phyloP scores from a whole-genome alignment of 148 eudicot species.

The Suaeda aralocaspica region DNA sequence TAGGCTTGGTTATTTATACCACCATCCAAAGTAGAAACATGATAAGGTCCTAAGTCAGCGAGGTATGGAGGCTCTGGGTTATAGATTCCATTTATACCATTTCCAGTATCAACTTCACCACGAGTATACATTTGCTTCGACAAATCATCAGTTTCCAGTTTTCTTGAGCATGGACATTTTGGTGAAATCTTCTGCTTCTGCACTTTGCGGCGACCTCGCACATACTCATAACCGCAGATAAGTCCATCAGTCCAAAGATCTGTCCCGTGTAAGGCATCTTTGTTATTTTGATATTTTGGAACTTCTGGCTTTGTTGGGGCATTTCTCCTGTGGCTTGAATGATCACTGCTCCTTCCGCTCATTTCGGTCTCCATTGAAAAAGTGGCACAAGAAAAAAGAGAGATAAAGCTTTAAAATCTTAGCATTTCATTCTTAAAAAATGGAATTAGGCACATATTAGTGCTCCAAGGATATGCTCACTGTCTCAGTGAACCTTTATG shows the following conservation, averaged over 20 bases:
- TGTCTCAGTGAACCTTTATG: too few relatives aligned
- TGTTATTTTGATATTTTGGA: slow-evolving; percentile 34
- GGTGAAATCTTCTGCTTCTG: slow-evolving; percentile 33
- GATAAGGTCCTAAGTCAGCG: slow-evolving; percentile 34
- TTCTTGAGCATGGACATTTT: slow-evolving; percentile 30
- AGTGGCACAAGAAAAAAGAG: neutral
- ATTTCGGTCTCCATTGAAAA: slow-evolving; percentile 20
- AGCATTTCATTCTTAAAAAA: neutral
- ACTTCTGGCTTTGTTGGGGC: slow-evolving; percentile 35
- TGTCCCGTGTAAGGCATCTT: slow-evolving; percentile 47
- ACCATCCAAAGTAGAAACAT: slow-evolving; percentile 28
- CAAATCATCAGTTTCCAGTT: slow-evolving; percentile 29
- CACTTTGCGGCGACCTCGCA: slow-evolving; percentile 46
- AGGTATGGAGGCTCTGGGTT: slow-evolving; percentile 31
- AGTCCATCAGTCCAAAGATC: slow-evolving; percentile 90
- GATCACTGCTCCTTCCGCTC: slow-evolving; percentile 32
- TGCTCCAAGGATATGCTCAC: slow-evolving; percentile 4
- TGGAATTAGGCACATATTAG: neutral
- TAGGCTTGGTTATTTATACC: slow-evolving; percentile 25
- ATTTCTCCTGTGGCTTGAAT: slow-evolving; percentile 30
- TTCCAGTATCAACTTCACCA: slow-evolving; percentile 27
- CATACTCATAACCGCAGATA: slow-evolving; percentile 85
- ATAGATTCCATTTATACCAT: slow-evolving; percentile 29
- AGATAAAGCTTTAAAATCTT: slow-evolving; percentile 3
- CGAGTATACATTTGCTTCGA: slow-evolving; percentile 30